Percentiles rank a stretch among this genome's conserved stretches.
phyloP scores from a whole-genome alignment of 257 asterid genomes.

The Jacaranda mimosifolia region DNA sequence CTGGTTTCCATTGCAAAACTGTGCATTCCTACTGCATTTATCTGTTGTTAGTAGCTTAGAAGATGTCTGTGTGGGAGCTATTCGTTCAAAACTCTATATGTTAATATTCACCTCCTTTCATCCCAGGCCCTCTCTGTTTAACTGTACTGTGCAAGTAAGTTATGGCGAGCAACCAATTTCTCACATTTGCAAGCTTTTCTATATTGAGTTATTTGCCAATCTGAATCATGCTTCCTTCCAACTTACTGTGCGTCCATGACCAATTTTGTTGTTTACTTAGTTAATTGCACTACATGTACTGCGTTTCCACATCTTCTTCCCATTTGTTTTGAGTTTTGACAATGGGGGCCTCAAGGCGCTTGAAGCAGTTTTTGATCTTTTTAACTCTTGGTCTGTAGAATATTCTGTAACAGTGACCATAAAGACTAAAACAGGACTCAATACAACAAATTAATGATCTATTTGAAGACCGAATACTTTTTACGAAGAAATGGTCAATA shows the following conservation, averaged over 20 bases:
- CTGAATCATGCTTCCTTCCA: neutral
- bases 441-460: neutral
- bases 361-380: neutral
- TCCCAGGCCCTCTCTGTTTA: too few species aligned
- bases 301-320: neutral
- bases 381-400: neutral
- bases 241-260: neutral
- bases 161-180: neutral
- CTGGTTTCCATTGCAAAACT: too few species aligned
- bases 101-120: too few species aligned
- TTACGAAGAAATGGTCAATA: neutral
- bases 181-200: neutral
- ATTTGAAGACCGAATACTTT: neutral
- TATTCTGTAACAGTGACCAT: neutral
- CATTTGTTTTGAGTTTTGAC: slow-evolving; percentile 16
- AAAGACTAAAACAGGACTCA: neutral
- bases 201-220: neutral
- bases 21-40: too few species aligned
- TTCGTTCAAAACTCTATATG: too few species aligned
- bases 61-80: too few species aligned
- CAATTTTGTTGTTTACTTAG: neutral
- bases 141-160: too few species aligned
- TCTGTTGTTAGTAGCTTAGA: too few species aligned
- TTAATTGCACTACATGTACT: too few species aligned
- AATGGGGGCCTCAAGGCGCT: neutral